Percentiles rank a stretch among this genome's conserved stretches.
Evolutionary conservation across 176 grass and related monocot genomes (phyloP).

Genomic region (Puya raimondii): DNA sequence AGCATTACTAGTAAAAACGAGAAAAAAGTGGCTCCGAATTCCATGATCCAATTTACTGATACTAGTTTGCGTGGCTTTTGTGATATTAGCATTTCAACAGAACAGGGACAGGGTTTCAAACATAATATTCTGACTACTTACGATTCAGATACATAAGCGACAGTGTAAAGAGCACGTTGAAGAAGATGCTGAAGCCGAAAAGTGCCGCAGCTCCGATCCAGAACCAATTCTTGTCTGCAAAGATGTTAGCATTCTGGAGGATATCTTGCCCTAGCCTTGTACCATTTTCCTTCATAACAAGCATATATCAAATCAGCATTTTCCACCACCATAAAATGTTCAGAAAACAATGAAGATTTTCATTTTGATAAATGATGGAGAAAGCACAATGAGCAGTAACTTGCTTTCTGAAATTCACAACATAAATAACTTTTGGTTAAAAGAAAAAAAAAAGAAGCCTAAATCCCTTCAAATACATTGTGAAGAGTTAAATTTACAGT

Average conservation of each 20-base stretch:
- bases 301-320: neutral
- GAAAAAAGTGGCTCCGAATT: no score
- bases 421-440: no score
- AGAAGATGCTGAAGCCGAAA: slow-evolving; percentile 85
- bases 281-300: slow-evolving; percentile 16
- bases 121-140: slow-evolving; percentile 32
- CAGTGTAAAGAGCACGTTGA: slow-evolving; percentile 92
- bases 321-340: neutral
- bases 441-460: no score
- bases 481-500: no score
- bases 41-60: no score
- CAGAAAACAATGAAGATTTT: no score
- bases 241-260: slow-evolving; percentile 59
- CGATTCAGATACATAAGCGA: slow-evolving; percentile 79
- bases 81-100: neutral
- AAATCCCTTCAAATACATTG: no score
- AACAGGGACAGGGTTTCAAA: neutral
- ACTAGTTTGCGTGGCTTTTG: no score
- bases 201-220: slow-evolving; percentile 86
- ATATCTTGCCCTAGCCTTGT: slow-evolving; percentile 51
- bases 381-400: no score
- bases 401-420: no score
- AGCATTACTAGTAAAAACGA: neutral
- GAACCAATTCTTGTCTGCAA: slow-evolving; percentile 74
- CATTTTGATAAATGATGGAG: no score